Evolutionary conservation across 140 eudicot species (phyloP).

Genomic region (Flaveria floridana): DNA sequence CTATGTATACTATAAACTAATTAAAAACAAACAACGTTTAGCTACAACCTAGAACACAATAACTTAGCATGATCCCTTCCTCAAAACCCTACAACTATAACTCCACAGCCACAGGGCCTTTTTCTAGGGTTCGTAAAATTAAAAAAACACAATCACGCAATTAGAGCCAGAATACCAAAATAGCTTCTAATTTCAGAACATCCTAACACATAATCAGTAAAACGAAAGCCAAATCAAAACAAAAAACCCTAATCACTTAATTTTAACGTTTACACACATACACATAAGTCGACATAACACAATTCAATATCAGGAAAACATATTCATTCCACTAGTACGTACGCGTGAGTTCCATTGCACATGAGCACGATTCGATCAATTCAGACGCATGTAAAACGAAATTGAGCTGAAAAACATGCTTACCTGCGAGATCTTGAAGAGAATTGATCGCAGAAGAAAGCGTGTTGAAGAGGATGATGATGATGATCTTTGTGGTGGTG

Average conservation of each 20-base stretch:
- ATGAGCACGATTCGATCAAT: slow-evolving; percentile 14
- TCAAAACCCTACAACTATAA: slow-evolving; percentile 32
- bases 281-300: background rate
- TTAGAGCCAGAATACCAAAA: background rate
- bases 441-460: slow-evolving; percentile 35
- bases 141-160: background rate
- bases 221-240: slow-evolving; percentile 4
- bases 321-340: slow-evolving; percentile 1
- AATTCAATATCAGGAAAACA: background rate
- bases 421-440: slow-evolving; percentile 28
- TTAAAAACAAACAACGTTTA: background rate
- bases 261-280: background rate
- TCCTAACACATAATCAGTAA: background rate
- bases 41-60: background rate
- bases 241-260: background rate
- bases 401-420: background rate
- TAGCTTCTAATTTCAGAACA: slow-evolving; percentile 7
- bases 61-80: slow-evolving; percentile 24
- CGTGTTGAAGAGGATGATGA: slow-evolving; percentile 19
- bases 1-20: background rate
- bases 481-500: background rate
- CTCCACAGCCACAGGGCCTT: slow-evolving; percentile 2
- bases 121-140: slow-evolving; percentile 16
- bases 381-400: background rate
- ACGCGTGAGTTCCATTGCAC: slow-evolving; percentile 16